These are phyloP conservation scores for Boletus rex-veris DNA, from an alignment of 768 basidiomycete species.

Conservation along the genomic window DNA sequence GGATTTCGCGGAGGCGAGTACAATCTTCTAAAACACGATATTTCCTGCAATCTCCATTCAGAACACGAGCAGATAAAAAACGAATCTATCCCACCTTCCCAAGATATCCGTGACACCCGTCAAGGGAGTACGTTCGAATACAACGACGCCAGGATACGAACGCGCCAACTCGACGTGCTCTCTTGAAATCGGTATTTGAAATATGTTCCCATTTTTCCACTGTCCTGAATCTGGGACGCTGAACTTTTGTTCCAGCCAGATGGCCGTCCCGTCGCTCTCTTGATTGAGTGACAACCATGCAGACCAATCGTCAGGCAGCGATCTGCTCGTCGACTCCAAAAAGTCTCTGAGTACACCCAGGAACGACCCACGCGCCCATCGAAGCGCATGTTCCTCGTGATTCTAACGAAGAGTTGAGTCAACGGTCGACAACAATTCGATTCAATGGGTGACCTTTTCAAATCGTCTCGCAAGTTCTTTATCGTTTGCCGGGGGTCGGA, in stretches of 20 bases:
- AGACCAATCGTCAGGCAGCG: slow-evolving; percentile 47
- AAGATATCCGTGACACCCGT: slow-evolving; percentile 60
- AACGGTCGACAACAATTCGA: background rate
- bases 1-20: slow-evolving; percentile 60
- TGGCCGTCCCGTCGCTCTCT: slow-evolving; percentile 70
- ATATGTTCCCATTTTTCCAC: slow-evolving; percentile 58
- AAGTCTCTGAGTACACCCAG: slow-evolving; percentile 35
- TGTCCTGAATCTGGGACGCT: slow-evolving; percentile 59
- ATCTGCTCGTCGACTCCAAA: slow-evolving; percentile 34
- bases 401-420: slow-evolving; percentile 45
- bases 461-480: slow-evolving; percentile 63
- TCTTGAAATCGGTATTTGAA: slow-evolving; percentile 50
- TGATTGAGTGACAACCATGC: slow-evolving; percentile 76
- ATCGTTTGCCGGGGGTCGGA: slow-evolving; percentile 54
- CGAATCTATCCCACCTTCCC: slow-evolving; percentile 48
- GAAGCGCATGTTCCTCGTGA: slow-evolving; percentile 62
- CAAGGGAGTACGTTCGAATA: slow-evolving; percentile 74
- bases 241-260: slow-evolving; percentile 79
- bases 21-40: slow-evolving; percentile 72
- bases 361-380: slow-evolving; percentile 77
- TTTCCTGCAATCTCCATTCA: slow-evolving; percentile 42
- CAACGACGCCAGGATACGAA: slow-evolving; percentile 57
- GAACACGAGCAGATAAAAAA: background rate
- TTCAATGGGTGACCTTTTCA: slow-evolving; percentile 50
- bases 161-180: slow-evolving; percentile 13